Percentiles rank a stretch among this genome's conserved stretches.
phyloP scores from a whole-genome alignment of 73 alveolate genomes.

The Uronychia binucleata region DNA sequence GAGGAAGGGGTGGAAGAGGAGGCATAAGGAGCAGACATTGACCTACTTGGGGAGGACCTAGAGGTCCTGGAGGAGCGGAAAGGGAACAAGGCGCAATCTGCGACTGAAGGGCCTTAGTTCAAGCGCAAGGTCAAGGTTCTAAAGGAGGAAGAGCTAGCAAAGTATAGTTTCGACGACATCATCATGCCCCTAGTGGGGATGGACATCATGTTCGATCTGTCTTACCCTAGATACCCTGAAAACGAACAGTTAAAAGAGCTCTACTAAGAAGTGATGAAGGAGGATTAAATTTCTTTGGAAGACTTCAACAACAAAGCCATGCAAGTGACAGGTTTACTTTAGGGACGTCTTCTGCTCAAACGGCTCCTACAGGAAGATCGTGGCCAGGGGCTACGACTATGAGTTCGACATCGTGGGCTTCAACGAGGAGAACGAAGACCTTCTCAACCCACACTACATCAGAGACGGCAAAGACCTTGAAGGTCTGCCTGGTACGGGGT shows the following conservation, averaged over 20 bases:
- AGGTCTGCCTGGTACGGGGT: conserved; percentile 16
- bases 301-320: conserved; percentile 74
- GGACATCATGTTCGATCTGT: conserved; percentile 34
- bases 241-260: conserved; percentile 69
- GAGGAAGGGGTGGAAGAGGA: conserved; percentile 71
- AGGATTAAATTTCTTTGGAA: conserved; percentile 85
- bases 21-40: conserved; percentile 67
- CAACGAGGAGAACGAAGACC: conserved; percentile 86
- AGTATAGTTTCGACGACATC: conserved; percentile 82
- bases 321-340: conserved; percentile 7
- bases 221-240: conserved; percentile 64
- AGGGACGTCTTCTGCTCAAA: conserved; percentile 52
- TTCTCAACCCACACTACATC: conserved; percentile 83
- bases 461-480: conserved; percentile 46
- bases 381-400: conserved; percentile 82
- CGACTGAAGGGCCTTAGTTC: conserved; percentile 20
- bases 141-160: conserved; percentile 76
- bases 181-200: conserved; percentile 96
- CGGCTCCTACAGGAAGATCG: conserved; percentile 94
- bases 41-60: conserved; percentile 50
- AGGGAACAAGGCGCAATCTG: conserved; percentile 19
- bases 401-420: conserved; percentile 82
- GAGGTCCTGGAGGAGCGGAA: conserved; percentile 30
- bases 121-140: conserved; percentile 66
- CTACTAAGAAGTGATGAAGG: conserved; percentile 73